Evolutionary conservation across 169 alveolate species (phyloP).

Genomic region (Perkinsus olseni): DNA sequence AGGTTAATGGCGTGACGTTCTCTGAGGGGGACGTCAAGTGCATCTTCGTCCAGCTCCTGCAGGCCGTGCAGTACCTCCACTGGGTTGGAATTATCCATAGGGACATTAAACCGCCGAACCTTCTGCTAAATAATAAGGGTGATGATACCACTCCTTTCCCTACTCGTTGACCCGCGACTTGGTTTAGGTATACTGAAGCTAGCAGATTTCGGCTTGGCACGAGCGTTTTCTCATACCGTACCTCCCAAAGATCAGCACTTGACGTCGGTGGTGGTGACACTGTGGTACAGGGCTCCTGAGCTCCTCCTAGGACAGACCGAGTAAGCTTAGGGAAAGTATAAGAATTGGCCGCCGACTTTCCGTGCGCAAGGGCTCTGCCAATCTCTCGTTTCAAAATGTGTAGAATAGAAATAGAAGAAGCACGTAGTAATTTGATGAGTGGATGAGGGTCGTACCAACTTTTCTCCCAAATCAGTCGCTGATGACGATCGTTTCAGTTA

Average conservation of each 20-base stretch:
- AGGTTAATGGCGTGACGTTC: background rate
- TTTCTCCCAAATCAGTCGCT: no score
- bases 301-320: slow-evolving; percentile 72
- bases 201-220: slow-evolving; percentile 96
- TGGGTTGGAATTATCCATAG: background rate
- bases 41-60: background rate
- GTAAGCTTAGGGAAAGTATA: background rate
- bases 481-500: no score
- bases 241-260: slow-evolving; percentile 7
- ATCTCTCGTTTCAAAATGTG: no score
- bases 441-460: no score
- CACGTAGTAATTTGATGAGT: background rate
- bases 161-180: background rate
- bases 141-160: background rate
- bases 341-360: no score
- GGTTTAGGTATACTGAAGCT: slow-evolving; percentile 69
- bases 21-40: background rate
- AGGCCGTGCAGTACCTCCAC: background rate
- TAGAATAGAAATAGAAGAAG: no score
- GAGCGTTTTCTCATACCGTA: slow-evolving; percentile 25
- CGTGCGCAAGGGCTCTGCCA: no score
- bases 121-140: background rate
- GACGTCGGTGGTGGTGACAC: slow-evolving; percentile 90
- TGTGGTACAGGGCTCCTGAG: slow-evolving; percentile 97
- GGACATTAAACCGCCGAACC: background rate